phyloP scores from a whole-genome alignment of 2,329 filamentous ascomycete genomes.

The Phaeosphaeriaceae sp. region DNA sequence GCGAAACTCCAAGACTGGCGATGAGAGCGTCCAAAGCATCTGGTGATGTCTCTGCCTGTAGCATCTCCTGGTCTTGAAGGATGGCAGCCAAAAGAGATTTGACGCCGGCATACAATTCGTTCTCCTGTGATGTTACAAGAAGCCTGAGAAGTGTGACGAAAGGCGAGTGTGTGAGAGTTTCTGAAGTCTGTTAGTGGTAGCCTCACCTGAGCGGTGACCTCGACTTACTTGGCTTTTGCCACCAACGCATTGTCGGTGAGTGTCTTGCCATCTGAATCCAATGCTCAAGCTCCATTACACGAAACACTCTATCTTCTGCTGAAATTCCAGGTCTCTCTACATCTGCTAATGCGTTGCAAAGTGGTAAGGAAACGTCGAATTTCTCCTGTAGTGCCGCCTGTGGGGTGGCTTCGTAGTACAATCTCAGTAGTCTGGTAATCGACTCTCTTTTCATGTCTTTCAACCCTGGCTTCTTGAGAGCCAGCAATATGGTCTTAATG shows the following conservation, averaged over 20 bases:
- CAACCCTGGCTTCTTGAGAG: constrained; percentile 74
- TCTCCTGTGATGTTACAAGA: constrained; percentile 57
- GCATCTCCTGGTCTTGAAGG: constrained; percentile 70
- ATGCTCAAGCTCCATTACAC: constrained; percentile 79
- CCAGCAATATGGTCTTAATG: constrained; percentile 79
- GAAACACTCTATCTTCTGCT: constrained; percentile 62
- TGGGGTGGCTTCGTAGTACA: constrained; percentile 87
- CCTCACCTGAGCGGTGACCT: background rate
- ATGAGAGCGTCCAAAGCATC: constrained; percentile 54
- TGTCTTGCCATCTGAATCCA: constrained; percentile 80
- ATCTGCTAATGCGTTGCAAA: constrained; percentile 72
- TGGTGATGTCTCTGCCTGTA: constrained; percentile 56
- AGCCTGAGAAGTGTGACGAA: constrained; percentile 74
- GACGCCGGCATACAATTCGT: constrained; percentile 60
- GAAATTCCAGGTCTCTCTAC: constrained; percentile 55
- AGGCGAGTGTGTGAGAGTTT: constrained; percentile 69
- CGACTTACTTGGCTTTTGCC: constrained; percentile 68
- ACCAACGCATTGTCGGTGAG: constrained; percentile 90
- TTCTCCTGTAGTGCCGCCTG: constrained; percentile 81
- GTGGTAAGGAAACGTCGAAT: constrained; percentile 82
- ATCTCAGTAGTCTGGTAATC: constrained; percentile 75
- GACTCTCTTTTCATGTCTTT: constrained; percentile 80
- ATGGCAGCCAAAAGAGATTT: constrained; percentile 66
- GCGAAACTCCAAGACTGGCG: constrained; percentile 57
- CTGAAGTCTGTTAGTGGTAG: constrained; percentile 38